Base-by-base conservation (phyloP, 2,329 filamentous ascomycete species). In the Xylariaceae sp. region DNA sequence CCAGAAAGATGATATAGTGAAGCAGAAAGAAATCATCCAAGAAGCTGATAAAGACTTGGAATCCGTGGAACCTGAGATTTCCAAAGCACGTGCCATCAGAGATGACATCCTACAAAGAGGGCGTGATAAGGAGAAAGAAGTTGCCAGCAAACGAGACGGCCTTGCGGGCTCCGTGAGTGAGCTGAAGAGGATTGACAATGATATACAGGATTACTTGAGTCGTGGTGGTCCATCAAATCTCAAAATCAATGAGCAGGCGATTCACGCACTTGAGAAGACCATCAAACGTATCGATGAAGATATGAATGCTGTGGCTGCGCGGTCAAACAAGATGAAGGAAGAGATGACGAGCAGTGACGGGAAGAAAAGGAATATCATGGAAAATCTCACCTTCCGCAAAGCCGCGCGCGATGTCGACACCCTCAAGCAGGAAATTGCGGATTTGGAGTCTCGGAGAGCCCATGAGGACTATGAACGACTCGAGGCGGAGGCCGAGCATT, bases 341-440 rank as follows among this genome's bases (percentile, higher is more conserved):
- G 88, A 92, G 49, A 83, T 93, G 48, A 86, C 87, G 66, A 91
- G 92, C 68, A 90, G 91, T 54, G 90, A 93, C 62, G 86, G 88
- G 56, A 93, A 88, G 53, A 94, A 92, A 76, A 89, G 91, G 67
- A 92, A 91, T 62, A 96, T 99, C 65, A 82, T 81, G 19, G 92
- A 98, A 71, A 99, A 99, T 67, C 78, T 98, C 48, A 87, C 87
- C 61, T 96, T 92, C 72, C 90, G 95, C 56, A 88, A 89, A 70
- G 88, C 90, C 59, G 80, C 86, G 53, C 83, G 86, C 52, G 82
- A 87, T 33, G 80, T 97, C 2, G 82, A 90, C 37, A 78, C 78
- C 3, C 82, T 97, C 6, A 78, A 84, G 52, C 73, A 74, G 16
- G 90, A 95, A 58, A 93, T 99, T 61, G 74, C 78, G 36, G 84